Evolutionary conservation across 202 grass and related monocot genomes (phyloP).

Genomic region (Carex arenaria): DNA sequence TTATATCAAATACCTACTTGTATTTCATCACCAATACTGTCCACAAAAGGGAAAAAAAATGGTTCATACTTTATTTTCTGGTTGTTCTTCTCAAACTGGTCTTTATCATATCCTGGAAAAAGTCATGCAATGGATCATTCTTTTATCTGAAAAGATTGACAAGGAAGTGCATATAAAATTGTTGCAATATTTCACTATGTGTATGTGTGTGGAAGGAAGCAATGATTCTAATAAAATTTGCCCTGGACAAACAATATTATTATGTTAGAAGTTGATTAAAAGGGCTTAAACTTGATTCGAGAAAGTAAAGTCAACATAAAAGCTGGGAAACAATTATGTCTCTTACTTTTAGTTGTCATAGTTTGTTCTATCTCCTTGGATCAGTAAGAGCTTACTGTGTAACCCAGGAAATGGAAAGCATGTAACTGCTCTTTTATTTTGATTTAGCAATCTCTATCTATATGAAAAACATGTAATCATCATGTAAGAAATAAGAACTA

Average conservation of each 20-base stretch:
- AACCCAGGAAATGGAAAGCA: too few species aligned
- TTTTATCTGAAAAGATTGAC: neutral
- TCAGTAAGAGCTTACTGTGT: too few species aligned
- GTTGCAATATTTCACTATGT: neutral
- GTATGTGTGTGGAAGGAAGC: neutral
- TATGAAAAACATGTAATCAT: neutral
- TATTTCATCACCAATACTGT: neutral
- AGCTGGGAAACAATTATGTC: neutral
- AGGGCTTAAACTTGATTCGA: neutral
- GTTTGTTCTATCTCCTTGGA: too few species aligned
- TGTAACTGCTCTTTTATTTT: neutral
- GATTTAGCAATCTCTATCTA: neutral
- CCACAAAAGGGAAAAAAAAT: neutral
- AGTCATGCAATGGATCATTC: neutral
- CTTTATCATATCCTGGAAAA: neutral
- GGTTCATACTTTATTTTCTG: neutral
- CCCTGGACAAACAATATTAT: neutral
- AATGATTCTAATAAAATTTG: neutral
- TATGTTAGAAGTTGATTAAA: neutral
- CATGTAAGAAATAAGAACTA: neutral
- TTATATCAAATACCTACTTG: too few species aligned
- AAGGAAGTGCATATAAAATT: neutral
- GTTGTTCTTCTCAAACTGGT: neutral
- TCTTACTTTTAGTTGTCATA: too few species aligned
- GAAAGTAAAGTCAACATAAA: neutral